Base-by-base conservation (phyloP, 2,329 filamentous ascomycete genomes). In the Aspergillus melleus region DNA sequence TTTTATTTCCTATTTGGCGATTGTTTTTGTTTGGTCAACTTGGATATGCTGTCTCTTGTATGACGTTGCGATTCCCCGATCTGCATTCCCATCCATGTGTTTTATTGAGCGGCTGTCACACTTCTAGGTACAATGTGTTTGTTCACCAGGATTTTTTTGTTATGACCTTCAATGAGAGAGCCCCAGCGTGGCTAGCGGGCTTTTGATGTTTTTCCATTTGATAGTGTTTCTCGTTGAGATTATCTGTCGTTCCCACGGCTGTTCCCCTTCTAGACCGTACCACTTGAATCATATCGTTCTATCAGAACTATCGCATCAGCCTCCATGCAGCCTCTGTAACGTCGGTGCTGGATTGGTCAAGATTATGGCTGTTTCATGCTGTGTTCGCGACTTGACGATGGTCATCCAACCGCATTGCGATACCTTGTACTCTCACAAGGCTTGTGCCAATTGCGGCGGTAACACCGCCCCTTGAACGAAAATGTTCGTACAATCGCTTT, bases 61-160 rank as follows among this genome's bases (percentile, higher is more conserved):
- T 57, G 49, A 42, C 63, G 59, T 66, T 70, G 68, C 61, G 69
- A 72, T 71, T 72, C 69, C 70, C 70, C 69, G 64, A 55, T 66
- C 58, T 68, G 67, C 63, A 64, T 65, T 60, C 65, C 62, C 62
- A 54, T 26, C 42, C 16, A 30, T 56, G 49, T 56, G 49, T 60
- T 51, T 54, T 57, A 36, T 49, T 54, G 44, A 32, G 52, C 32
- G 52, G 52, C 54, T 32, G 11, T 44, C 42, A 29, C 42, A 54
- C 52, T 50, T 55, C 47, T 29, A 44, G 32, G 16, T 26, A 44
- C 24, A 29, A 50, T n/a, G 42, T 12, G 6, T 50, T 24, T 26
- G 11, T 36, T 56, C 22, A 14, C 22, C 42, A n/a, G 16, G 12
- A 19, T 49, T 22, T 22, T 56, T 44, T 6, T 16, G 22, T 55